Base-by-base conservation (phyloP, 305 asterid species). In the Fraxinus angustifolia region DNA sequence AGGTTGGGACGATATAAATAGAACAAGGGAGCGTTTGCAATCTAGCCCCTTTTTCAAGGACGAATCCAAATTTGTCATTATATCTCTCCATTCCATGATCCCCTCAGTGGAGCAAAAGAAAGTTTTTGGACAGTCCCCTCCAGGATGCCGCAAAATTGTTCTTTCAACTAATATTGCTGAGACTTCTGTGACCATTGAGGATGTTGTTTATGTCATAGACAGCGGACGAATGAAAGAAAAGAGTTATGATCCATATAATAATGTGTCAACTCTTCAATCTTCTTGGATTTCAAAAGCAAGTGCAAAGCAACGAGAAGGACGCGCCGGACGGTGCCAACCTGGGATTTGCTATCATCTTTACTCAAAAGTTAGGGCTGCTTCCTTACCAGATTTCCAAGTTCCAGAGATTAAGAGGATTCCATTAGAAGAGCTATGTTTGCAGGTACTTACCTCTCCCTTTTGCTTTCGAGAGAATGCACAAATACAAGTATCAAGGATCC, bases 261-360 rank as follows among this genome's bases (percentile, higher is more conserved):
- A 96, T 87, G 98, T 96, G 7, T 94, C 98, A 0, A 96, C 97
- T 81, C 97, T 96, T 83, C 96, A 91, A 68, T 92, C 98, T 76
- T 93, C 98, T 81, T 96, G 99, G 98, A 80, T 94, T 86, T 96
- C 99, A 5, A 96, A 92, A 89, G 99, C 99, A 72, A 96, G 95
- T 82, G 98, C 94, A 11, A 96, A 90, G 89, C 99, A 96, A 82
- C 86, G 99, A 78, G 96, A 94, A 90, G 99, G 99, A 14, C 98
- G 99, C 35, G 97, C 98, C 4, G 99, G 99, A 79, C 88, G 98
- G 68, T 96, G 99, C 88, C 99, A 92, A 76, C 91, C 98, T 6
- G 99, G 99, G 71, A 85, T 91, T 36, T 96, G 99, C 83, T 96
- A 96, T 87, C 99, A 92, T 89, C 98, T 96, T 82, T 96, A 82